Conservation (phyloP, 2,329 filamentous ascomycete genomes). For the Calcarisporium arbuscula region DNA sequence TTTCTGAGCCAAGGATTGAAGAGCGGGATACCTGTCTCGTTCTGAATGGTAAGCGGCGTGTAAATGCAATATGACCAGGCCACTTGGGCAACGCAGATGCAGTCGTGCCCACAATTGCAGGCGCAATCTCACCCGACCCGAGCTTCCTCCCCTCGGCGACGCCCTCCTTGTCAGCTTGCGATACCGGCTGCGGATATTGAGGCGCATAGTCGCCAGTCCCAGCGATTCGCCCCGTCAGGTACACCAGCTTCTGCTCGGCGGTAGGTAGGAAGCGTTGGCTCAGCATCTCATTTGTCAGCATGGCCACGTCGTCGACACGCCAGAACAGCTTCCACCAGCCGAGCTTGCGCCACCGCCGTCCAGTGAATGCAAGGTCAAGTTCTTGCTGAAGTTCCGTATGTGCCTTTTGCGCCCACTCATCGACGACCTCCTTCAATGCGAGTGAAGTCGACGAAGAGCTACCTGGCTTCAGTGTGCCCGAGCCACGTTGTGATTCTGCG, state of each 20-base stretch:
- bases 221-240: conserved; percentile 69
- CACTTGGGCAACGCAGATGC: conserved; percentile 43
- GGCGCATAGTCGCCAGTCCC: conserved; percentile 30
- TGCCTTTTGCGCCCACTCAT: conserved; percentile 69
- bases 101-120: conserved; percentile 15
- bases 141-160: conserved; percentile 13
- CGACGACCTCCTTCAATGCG: conserved; percentile 54
- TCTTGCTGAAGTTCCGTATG: conserved; percentile 79
- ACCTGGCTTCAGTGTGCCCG: conserved; percentile 22
- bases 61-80: conserved; percentile 68
- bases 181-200: conserved; percentile 29
- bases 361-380: conserved; percentile 69
- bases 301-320: conserved; percentile 85
- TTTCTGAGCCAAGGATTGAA: conserved; percentile 67
- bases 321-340: conserved; percentile 95
- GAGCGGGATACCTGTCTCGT: conserved; percentile 61
- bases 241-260: conserved; percentile 77
- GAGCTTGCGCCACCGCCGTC: conserved; percentile 71
- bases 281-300: conserved; percentile 75
- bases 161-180: conserved; percentile 3
- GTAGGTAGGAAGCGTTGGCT: conserved; percentile 68
- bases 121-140: conserved; percentile 17
- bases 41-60: conserved; percentile 60
- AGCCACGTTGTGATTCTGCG: conserved; percentile 35
- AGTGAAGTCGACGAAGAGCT: conserved; percentile 25